Base-by-base conservation (phyloP, 495 filamentous ascomycete species). In the Venustampulla echinocandica region DNA sequence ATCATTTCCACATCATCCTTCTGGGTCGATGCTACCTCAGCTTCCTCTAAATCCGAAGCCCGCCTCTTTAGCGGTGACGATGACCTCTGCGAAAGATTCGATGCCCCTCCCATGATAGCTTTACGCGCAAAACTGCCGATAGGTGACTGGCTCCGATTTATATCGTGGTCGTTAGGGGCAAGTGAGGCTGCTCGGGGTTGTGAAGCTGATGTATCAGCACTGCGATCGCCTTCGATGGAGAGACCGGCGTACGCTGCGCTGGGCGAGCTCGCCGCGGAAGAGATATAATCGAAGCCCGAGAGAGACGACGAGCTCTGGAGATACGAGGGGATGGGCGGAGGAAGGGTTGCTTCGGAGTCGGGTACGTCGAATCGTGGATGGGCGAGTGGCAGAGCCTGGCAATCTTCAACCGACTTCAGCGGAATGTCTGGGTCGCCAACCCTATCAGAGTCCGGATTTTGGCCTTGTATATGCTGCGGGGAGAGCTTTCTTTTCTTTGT, bases 401-500 rank as follows among this genome's bases (percentile, higher is more conserved):
- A 46, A 49, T 57, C 44, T 50, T 76, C 71, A 48, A 67, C 63
- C 1, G 56, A 59, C 17, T 51, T 50, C 44, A 77, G 60, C 47
- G 68, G 67, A 51, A 64, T 64, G 47, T 75, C 71, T 37, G 61
- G 52, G 37, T 61, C 53, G 54, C 48, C 56, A 44, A 48, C 48
- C 50, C 57, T 49, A 34, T 61, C 51, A 46, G 58, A 53, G 53
- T 44, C 62, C 57, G 60, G 55, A n/a, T n/a, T n/a, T n/a, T n/a
- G n/a, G n/a, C n/a, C n/a, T n/a, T n/a, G n/a, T 71, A 38, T 37
- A 43, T 44, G 43, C 47, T 71, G 69, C 63, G 75, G 75, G 57
- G 75, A 79, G 66, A 89, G 76, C 76, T 84, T 88, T 65, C 87
- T 77, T 80, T 87, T 88, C 82, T 93, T 93, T 74, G 74, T 75